A percentile compares a stretch with the other conserved stretches of the same genome.
These are phyloP conservation scores for Hydrangea macrophylla DNA, from an alignment of 148 eudicot species.

Conservation along the genomic window DNA sequence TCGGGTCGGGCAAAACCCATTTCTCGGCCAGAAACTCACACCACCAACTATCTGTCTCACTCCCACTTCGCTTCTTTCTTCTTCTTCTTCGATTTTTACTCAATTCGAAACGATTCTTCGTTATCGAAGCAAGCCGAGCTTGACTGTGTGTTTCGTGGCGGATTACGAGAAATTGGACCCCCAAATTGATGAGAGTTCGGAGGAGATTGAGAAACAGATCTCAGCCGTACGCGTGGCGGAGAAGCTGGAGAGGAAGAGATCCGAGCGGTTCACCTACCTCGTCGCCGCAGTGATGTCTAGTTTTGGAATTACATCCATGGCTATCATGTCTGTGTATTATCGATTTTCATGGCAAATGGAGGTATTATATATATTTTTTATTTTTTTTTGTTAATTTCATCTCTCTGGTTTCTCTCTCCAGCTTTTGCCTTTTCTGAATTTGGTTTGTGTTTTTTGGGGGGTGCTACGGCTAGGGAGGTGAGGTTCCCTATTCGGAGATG, in stretches of 20 bases:
- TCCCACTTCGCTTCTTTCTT: conserved; percentile 26
- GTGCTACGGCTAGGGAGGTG: too few species aligned
- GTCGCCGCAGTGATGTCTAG: conserved; percentile 92
- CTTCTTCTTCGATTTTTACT: conserved; percentile 15
- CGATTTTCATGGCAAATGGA: conserved; percentile 94
- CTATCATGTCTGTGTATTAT: conserved; percentile 80
- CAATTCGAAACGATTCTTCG: conserved; percentile 15
- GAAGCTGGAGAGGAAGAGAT: conserved; percentile 65
- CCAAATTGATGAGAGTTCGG: conserved; percentile 8
- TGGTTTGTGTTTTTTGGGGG: conserved; percentile 8
- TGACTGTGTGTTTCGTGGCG: conserved; percentile 46
- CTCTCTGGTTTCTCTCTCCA: not conserved
- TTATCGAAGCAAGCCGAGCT: conserved; percentile 4
- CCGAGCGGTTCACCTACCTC: conserved; percentile 79
- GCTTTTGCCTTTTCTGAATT: not conserved
- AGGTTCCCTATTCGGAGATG: conserved; percentile 78
- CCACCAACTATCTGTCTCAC: conserved; percentile 14
- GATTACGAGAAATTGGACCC: conserved; percentile 27
- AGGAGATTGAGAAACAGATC: conserved; percentile 22
- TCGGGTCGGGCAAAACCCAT: conserved; percentile 14
- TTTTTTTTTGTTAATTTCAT: too few species aligned
- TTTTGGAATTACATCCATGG: conserved; percentile 82
- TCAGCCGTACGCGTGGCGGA: conserved; percentile 40
- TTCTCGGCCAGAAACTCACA: conserved; percentile 20
- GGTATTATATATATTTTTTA: too few species aligned